phyloP scores from a whole-genome alignment of 2,329 filamentous ascomycete species.

The Alternaria sp. region DNA sequence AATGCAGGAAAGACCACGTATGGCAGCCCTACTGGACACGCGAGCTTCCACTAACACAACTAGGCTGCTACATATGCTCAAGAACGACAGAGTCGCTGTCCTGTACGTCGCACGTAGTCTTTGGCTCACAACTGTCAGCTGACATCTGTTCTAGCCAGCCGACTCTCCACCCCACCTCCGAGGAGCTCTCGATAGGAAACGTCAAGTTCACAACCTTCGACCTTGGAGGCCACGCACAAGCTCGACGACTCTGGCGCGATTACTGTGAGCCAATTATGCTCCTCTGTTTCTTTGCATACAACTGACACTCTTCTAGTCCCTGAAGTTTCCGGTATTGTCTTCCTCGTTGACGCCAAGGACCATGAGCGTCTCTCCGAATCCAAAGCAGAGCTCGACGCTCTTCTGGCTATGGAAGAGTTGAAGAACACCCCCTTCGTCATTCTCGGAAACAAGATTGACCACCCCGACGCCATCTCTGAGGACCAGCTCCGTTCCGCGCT shows the following conservation, averaged over 20 bases:
- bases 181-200: constrained; percentile 60
- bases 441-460: constrained; percentile 99
- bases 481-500: constrained; percentile 93
- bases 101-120: constrained; percentile 65
- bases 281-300: not conserved
- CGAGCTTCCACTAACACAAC: constrained; percentile 18
- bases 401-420: constrained; percentile 96
- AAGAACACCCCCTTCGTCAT: constrained; percentile 95
- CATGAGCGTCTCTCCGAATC: constrained; percentile 92
- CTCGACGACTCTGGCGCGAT: constrained; percentile 52
- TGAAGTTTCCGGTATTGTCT: constrained; percentile 78
- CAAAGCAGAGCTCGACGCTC: constrained; percentile 93
- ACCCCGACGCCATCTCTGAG: constrained; percentile 93
- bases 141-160: constrained; percentile 30
- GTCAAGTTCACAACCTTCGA: constrained; percentile 95
- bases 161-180: constrained; percentile 68
- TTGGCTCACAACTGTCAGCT: constrained; percentile 6
- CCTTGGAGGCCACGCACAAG: constrained; percentile 55
- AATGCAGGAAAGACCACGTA: constrained; percentile 95
- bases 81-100: constrained; percentile 87
- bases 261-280: constrained; percentile 39
- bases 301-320: constrained; percentile 39
- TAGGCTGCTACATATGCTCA: constrained; percentile 86
- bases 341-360: constrained; percentile 97
- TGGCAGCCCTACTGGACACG: constrained; percentile 2